Percentiles rank a stretch among this genome's conserved stretches.
phyloP scores from a whole-genome alignment of 73 alveolate species.

The Stentor coeruleus region DNA sequence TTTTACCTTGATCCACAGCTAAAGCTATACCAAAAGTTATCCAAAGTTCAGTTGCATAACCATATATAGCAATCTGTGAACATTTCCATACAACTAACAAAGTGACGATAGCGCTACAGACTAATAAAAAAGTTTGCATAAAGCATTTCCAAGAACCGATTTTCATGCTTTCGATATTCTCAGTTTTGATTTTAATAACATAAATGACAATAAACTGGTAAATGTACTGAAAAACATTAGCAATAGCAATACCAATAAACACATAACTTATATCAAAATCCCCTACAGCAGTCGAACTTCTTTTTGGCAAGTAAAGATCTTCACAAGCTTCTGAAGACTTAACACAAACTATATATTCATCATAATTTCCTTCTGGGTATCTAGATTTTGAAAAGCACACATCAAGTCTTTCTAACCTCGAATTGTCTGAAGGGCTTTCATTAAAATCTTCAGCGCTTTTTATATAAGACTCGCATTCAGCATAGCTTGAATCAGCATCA shows the following conservation, averaged over 20 bases:
- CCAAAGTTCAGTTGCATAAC: slow-evolving; percentile 38
- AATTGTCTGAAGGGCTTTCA: not conserved
- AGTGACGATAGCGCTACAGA: slow-evolving; percentile 5
- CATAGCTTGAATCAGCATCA: slow-evolving; percentile 25
- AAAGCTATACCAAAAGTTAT: slow-evolving; percentile 42
- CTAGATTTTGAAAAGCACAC: slow-evolving; percentile 47
- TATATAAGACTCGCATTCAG: slow-evolving; percentile 38
- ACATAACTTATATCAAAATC: slow-evolving; percentile 39
- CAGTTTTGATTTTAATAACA: slow-evolving; percentile 32
- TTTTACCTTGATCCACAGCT: slow-evolving; percentile 37
- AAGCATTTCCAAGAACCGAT: slow-evolving; percentile 26
- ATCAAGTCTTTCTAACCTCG: slow-evolving; percentile 42
- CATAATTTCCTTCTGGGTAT: slow-evolving; percentile 30
- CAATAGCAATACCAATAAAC: slow-evolving; percentile 28
- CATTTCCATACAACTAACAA: slow-evolving; percentile 22
- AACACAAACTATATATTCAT: slow-evolving; percentile 37
- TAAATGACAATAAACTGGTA: slow-evolving; percentile 39
- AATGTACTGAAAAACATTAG: slow-evolving; percentile 41
- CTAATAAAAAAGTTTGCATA: slow-evolving; percentile 33
- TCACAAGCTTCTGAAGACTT: slow-evolving; percentile 50
- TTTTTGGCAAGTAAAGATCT: slow-evolving; percentile 20
- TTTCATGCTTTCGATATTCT: slow-evolving; percentile 28
- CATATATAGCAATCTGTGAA: slow-evolving; percentile 20
- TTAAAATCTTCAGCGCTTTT: slow-evolving; percentile 28
- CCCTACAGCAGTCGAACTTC: not conserved